These are phyloP conservation scores for Onygenales sp. DNA, from an alignment of 2,329 filamentous ascomycete species.

Conservation along the genomic window DNA sequence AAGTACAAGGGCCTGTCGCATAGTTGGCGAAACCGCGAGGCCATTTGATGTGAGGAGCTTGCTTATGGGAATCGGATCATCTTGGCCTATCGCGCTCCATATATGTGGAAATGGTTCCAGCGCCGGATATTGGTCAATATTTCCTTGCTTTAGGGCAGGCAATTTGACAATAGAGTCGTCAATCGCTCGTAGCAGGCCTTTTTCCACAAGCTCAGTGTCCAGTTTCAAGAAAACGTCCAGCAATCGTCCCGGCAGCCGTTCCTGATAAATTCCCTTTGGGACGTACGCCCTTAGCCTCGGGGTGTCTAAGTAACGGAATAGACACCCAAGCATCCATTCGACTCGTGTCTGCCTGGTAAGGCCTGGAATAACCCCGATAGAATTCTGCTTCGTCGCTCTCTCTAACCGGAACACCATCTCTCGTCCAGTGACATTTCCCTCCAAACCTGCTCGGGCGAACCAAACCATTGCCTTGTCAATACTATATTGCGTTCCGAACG, in stretches of 20 bases:
- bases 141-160: background rate
- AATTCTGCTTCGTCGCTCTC: background rate
- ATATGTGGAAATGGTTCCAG: background rate
- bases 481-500: background rate
- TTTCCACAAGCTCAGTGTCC: background rate
- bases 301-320: background rate
- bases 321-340: background rate
- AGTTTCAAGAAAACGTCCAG: background rate
- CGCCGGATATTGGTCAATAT: background rate
- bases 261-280: background rate
- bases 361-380: background rate
- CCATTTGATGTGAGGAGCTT: background rate
- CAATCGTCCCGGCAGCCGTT: background rate
- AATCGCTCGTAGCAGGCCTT: background rate
- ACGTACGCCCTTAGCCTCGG: background rate
- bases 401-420: slow-evolving; percentile 3
- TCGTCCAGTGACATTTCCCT: background rate
- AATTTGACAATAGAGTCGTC: background rate
- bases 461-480: background rate
- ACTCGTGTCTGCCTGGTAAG: background rate
- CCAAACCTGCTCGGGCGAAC: background rate
- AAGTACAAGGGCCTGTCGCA: background rate
- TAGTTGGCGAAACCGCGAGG: background rate
- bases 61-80: background rate
- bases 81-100: background rate